Percentiles rank a stretch among this genome's conserved stretches.
phyloP scores from a whole-genome alignment of 768 basidiomycete species.

The Suillus alpinus region DNA sequence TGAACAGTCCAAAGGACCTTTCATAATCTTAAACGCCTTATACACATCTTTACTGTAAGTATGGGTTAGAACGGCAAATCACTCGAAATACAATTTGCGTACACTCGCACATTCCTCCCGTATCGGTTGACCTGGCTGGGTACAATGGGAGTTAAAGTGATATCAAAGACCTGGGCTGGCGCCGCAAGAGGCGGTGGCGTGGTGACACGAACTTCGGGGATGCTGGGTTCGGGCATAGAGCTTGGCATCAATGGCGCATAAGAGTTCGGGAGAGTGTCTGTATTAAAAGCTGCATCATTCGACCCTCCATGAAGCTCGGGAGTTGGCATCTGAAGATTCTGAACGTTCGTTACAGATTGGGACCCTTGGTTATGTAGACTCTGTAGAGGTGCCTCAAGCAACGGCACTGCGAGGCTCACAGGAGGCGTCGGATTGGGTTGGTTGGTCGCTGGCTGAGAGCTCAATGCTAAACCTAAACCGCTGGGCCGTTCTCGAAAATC shows the following conservation, averaged over 20 bases:
- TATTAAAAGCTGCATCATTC: neutral
- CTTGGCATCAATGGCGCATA: neutral
- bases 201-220: neutral
- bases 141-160: neutral
- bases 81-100: neutral
- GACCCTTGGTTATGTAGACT: too few relatives aligned
- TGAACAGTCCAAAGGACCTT: neutral
- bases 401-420: neutral
- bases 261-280: neutral
- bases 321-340: neutral
- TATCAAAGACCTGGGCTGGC: neutral
- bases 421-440: neutral
- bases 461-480: neutral
- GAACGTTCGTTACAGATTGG: neutral
- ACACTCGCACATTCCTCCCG: neutral
- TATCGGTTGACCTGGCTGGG: neutral
- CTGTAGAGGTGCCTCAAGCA: neutral
- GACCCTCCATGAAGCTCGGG: neutral
- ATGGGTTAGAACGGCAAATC: neutral
- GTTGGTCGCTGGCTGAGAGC: neutral
- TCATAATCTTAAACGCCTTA: too few relatives aligned
- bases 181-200: too few relatives aligned
- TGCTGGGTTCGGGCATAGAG: neutral
- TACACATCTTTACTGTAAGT: neutral
- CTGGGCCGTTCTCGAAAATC: neutral